Evolutionary conservation across 768 basidiomycete species (phyloP).

Genomic region (Suillus paluster): DNA sequence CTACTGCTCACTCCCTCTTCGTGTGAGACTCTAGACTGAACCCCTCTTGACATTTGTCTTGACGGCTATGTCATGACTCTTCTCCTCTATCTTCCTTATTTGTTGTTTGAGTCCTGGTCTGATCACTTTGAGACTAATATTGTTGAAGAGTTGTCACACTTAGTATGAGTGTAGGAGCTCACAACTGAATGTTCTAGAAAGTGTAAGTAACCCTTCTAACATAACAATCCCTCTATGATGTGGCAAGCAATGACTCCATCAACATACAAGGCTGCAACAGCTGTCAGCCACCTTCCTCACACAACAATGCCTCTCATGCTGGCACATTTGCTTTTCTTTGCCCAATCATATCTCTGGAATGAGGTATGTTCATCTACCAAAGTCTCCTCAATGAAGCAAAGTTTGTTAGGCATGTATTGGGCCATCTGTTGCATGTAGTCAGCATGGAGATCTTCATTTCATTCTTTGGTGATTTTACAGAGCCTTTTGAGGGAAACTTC

Average conservation of each 20-base stretch:
- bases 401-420: slow-evolving; percentile 34
- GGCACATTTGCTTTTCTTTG: slow-evolving; percentile 28
- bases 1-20: too few species aligned
- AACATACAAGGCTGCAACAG: slow-evolving; percentile 29
- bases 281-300: slow-evolving; percentile 30
- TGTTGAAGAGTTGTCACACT: too few species aligned
- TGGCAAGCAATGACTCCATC: slow-evolving; percentile 35
- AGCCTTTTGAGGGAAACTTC: slow-evolving; percentile 36
- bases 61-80: too few species aligned
- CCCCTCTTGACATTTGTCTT: too few species aligned
- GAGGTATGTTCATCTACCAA: slow-evolving; percentile 36
- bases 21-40: too few species aligned
- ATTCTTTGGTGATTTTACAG: slow-evolving; percentile 36
- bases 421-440: slow-evolving; percentile 33
- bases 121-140: too few species aligned
- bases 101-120: too few species aligned
- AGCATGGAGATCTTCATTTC: slow-evolving; percentile 27
- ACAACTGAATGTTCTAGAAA: slow-evolving; percentile 32
- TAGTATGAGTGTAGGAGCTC: slow-evolving; percentile 5
- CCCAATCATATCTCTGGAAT: slow-evolving; percentile 21
- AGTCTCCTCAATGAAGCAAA: slow-evolving; percentile 41
- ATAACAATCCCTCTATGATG: slow-evolving; percentile 37
- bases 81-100: too few species aligned
- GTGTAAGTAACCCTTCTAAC: slow-evolving; percentile 22
- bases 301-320: slow-evolving; percentile 33